These are phyloP conservation scores for Epichloe hybrida DNA, from an alignment of 2,329 filamentous ascomycete genomes.

Conservation along the genomic window DNA sequence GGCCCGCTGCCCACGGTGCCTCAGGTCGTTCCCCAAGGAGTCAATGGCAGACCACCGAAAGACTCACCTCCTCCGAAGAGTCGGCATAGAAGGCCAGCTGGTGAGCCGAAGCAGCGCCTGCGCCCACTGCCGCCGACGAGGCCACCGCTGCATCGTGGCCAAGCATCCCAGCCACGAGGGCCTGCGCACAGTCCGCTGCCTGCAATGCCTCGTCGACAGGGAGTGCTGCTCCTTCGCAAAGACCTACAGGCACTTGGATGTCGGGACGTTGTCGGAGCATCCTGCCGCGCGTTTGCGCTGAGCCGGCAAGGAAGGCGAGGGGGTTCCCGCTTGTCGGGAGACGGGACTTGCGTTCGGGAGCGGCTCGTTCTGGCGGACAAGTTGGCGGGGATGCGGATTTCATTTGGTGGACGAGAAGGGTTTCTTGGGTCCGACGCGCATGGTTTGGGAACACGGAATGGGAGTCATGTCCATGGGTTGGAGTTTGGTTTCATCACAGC, in stretches of 20 bases:
- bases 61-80: background rate
- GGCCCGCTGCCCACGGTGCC: background rate
- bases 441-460: too few species aligned
- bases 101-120: background rate
- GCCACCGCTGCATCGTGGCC: slow-evolving; percentile 2
- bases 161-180: background rate
- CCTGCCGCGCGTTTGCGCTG: background rate
- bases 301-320: too few species aligned
- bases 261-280: background rate
- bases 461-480: too few species aligned
- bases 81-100: background rate
- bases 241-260: background rate
- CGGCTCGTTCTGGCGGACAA: too few species aligned
- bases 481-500: too few species aligned
- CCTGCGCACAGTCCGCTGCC: background rate
- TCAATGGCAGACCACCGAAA: background rate
- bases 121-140: background rate
- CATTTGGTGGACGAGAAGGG: too few species aligned
- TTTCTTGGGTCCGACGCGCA: too few species aligned
- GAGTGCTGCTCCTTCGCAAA: background rate
- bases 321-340: too few species aligned
- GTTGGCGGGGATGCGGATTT: too few species aligned
- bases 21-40: background rate
- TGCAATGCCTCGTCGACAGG: background rate
- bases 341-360: too few species aligned